Evolutionary conservation across 2,329 filamentous ascomycete species (phyloP).

Genomic region (Hypoxylon sp.): DNA sequence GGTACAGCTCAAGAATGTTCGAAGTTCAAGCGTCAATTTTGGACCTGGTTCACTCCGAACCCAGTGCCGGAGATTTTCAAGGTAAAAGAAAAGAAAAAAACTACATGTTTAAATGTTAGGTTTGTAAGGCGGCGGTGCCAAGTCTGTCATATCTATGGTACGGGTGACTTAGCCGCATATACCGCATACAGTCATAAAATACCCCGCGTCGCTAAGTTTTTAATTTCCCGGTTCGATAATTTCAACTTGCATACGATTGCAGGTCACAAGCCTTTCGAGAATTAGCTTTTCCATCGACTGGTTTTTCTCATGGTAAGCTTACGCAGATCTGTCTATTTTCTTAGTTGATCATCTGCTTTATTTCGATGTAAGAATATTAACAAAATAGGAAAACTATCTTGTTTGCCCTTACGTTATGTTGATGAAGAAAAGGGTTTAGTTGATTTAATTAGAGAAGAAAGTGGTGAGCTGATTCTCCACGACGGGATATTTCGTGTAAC

Average conservation of each 20-base stretch:
- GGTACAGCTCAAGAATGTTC: no score
- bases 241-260: slow-evolving; percentile 10
- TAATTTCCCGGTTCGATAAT: slow-evolving; percentile 29
- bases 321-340: slow-evolving; percentile 21
- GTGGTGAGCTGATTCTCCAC: not conserved
- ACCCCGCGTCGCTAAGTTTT: slow-evolving; percentile 19
- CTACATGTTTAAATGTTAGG: no score
- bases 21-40: no score
- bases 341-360: slow-evolving; percentile 25
- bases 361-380: not conserved
- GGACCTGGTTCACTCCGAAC: no score
- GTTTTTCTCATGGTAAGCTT: no score
- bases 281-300: no score
- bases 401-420: no score
- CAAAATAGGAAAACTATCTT: not conserved
- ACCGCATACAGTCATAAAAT: slow-evolving; percentile 9
- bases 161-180: slow-evolving; percentile 16
- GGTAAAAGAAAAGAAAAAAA: no score
- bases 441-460: not conserved
- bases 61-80: no score
- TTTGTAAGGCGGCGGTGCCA: slow-evolving; percentile 6
- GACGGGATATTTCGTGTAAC: slow-evolving; percentile 10
- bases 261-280: no score
- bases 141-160: slow-evolving; percentile 18
- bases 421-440: no score